Evolutionary conservation across 2,329 filamentous ascomycete genomes (phyloP), one percentile per base, ranked within the genome.

Genomic region (Periconia macrospinosa): DNA sequence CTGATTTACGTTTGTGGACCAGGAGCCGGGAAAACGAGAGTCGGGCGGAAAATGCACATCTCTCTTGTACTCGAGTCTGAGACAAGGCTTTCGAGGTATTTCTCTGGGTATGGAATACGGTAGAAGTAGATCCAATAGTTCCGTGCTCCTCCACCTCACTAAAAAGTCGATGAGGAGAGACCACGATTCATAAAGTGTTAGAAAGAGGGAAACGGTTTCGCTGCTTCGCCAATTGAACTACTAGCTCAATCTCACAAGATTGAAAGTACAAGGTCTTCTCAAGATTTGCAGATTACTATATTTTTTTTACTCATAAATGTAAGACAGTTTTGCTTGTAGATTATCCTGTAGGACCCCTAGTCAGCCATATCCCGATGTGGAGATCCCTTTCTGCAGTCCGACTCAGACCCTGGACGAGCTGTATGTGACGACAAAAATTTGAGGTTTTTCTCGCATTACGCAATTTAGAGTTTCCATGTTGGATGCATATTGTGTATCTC

Each of bases 31-130:
- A 23, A 18, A 44, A 60, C 54, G 53, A 49, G 56, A 59, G 57
- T 50, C 44, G 35, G 54, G 55, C 45, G 47, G 51, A 57, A 45
- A 37, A 49, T 30, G 50, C 44, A 44, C 18, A 53, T 52, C 19
- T 51, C 33, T 46, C 47, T 51, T 55, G 60, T 55, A 41, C 50
- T 35, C 46, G 30, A n/a, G 50, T 49, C 49, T 60, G 54, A 59
- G 52, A 59, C 59, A 48, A 42, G 18, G 23, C 48, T 43, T 44
- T 37, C 18, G n/a, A 14, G 14, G 30, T 30, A n/a, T 15, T 9
- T 30, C 15, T 46, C 33, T 48, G 35, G 30, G 46, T 19, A 40
- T 20, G 18, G 45, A 47, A 40, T 3, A 47, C 40, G 2, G 2
- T 47, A 11, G 46, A 7, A 13, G 11, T 15, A 44, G 18, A 23